Base-by-base conservation (phyloP, 2,329 filamentous ascomycete genomes). In the Trichoderma sp. region DNA sequence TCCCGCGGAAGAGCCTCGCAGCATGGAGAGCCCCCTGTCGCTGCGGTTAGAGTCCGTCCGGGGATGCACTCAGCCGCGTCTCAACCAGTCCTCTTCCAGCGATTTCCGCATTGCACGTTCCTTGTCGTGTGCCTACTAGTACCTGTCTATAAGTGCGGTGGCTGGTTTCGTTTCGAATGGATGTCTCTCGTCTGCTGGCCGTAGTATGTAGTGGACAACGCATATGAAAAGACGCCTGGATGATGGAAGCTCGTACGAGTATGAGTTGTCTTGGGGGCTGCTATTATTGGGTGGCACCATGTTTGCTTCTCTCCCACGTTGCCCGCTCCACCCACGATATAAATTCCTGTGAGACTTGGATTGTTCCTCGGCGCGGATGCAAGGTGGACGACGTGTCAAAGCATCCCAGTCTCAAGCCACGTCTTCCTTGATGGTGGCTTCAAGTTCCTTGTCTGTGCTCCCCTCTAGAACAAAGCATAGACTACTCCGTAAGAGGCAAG, bases 41-140 rank as follows among this genome's bases (percentile, higher is more conserved):
- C 21, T 16, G 41, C 29, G 21, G 16, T 41, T 27, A n/a, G 71
- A 35, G 35, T 56, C 60, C 41, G 60, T 11, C 71, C 29, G 21
- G 71, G 41, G 71, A 73, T 62, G 69, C 71, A 56, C 60, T 41
- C 71, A 56, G 71, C 60, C 71, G 71, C 18, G n/a, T 73, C 45
- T 14, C 60, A 65, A 21, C 53, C 60, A 24, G 41, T 27, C 21
- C 59, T 56, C 24, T 56, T 27, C 27, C 35, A 72, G 56, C 29
- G n/a, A 62, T 62, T 60, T 41, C 53, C 35, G 24, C 24, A 29
- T n/a, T 4, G 35, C 38, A 63, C 24, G 6, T n/a, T 31, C 38
- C 27, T 24, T 66, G 18, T 31, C 21, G 27, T 50, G 38, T 11
- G 14, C 4, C 12, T 6, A 41, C 35, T 12, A 14, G 14, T 16